Base-by-base conservation (phyloP, 179 eudicot species). In the Silene vulgaris region DNA sequence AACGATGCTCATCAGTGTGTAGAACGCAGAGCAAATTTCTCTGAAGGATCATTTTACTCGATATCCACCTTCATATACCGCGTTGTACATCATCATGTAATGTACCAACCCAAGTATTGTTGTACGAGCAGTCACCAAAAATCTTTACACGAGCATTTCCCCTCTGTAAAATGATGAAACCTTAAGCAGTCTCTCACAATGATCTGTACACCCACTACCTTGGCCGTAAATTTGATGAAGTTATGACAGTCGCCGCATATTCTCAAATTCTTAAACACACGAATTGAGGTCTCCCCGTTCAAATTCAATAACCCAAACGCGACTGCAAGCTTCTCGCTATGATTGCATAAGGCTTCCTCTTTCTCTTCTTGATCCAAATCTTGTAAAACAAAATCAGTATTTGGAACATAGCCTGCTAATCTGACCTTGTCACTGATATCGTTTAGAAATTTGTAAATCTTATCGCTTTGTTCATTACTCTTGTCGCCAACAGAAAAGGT, bases 211-310 rank as follows among this genome's bases (percentile, higher is more conserved):
- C 92, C 88, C 7, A 85, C 86, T 76, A 77, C 82, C 82, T 89
- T 88, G 37, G 92, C 89, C 64, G 90, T 85, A 68, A 75, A 88
- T 73, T 92, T 92, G 35, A 92, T 90, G 80, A 89, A 87, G 75
- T 80, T 89, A 76, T 92, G 97, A 82, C 97, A 90, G 57, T 92
- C 97, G 11, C 96, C 97, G 74, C 97, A 90, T 72, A 90, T 90
- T 78, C 97, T 85, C 79, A 88, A 76, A 80, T 90, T 90, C 79
- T 92, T 92, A 26, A 86, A 92, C 73, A 92, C 93, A 60, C 80
- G 86, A 75, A 92, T 65, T 5, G 89, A 80, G 6, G 93, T 86
- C 72, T 85, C 85, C 74, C 91, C 91, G 17, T 78, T 82, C 81
- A 83, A 78, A 81, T 92, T 90, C 54, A 92, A 88, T 78, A 92